phyloP scores from a whole-genome alignment of 1,284 basidiomycete species.

The Ustilago lituana region DNA sequence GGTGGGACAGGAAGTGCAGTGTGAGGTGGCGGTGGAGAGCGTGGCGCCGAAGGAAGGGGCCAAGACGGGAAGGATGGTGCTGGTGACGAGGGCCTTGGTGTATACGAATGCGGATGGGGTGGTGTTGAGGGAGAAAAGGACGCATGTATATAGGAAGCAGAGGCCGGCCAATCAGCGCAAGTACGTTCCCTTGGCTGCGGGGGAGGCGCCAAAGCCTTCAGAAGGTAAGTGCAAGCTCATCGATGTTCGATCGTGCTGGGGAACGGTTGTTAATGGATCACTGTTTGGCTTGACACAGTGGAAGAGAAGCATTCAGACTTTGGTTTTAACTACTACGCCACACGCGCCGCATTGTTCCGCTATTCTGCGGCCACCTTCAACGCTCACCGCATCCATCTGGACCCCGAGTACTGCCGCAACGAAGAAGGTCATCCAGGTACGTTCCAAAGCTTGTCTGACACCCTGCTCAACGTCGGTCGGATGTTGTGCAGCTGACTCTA shows the following conservation, averaged over 20 bases:
- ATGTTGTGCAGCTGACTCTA: too few relatives aligned
- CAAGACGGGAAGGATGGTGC: constrained; percentile 42
- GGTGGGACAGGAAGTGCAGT: constrained; percentile 25
- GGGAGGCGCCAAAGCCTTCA: constrained; percentile 3
- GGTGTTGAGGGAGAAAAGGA: constrained; percentile 33
- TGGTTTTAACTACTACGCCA: constrained; percentile 44
- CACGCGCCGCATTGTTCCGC: constrained; percentile 56
- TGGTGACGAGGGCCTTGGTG: constrained; percentile 34
- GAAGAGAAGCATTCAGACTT: constrained; percentile 39
- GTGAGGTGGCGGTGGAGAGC: constrained; percentile 26
- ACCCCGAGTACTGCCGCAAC: constrained; percentile 54
- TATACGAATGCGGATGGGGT: constrained; percentile 13
- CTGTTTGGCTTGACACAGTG: constrained; percentile 19
- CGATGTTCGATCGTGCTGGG: too few relatives aligned
- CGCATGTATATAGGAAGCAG: constrained; percentile 37
- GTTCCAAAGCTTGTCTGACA: too few relatives aligned
- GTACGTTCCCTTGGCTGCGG: constrained; percentile 10
- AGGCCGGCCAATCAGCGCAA: constrained; percentile 24
- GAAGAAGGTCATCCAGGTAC: constrained; percentile 53
- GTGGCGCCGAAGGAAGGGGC: constrained; percentile 33
- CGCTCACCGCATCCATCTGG: constrained; percentile 61
- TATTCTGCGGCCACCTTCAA: constrained; percentile 64
- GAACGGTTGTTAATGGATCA: too few relatives aligned
- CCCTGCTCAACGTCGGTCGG: too few relatives aligned
- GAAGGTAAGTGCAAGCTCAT: constrained; percentile 17